A percentile compares a stretch with the other conserved stretches of the same genome.
Conservation (phyloP, 495 filamentous ascomycete species). For the Podospora conica region DNA sequence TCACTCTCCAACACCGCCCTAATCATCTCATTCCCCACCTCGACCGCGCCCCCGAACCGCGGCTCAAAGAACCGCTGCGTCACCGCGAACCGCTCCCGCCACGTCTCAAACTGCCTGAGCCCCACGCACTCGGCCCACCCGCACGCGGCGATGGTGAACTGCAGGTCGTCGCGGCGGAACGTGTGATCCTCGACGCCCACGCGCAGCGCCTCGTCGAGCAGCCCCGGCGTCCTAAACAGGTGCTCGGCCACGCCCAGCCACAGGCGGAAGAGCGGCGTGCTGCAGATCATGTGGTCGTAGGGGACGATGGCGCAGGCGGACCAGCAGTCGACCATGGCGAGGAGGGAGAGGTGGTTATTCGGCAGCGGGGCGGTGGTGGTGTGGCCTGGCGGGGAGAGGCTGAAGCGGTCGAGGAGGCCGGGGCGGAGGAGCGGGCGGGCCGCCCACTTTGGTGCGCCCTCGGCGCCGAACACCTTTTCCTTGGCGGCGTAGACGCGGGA, state of each 20-base stretch:
- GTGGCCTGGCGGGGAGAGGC: constrained; percentile 50
- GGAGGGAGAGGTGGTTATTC: constrained; percentile 86
- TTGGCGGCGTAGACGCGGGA: constrained; percentile 71
- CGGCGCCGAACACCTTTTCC: constrained; percentile 67
- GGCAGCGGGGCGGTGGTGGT: constrained; percentile 54
- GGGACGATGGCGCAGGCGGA: constrained; percentile 85
- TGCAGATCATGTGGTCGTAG: constrained; percentile 99
- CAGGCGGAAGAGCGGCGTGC: constrained; percentile 94
- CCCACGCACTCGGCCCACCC: constrained; percentile 92
- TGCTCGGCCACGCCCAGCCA: constrained; percentile 98
- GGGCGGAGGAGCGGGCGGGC: constrained; percentile 68
- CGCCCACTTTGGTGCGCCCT: constrained; percentile 40
- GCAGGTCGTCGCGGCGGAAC: constrained; percentile 85
- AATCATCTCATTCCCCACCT: constrained; percentile 94
- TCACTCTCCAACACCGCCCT: constrained; percentile 81
- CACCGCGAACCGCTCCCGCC: constrained; percentile 78
- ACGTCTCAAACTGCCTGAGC: constrained; percentile 84
- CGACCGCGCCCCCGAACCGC: constrained; percentile 75
- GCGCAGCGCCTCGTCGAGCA: constrained; percentile 78
- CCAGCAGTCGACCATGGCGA: constrained; percentile 99
- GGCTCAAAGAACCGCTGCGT: constrained; percentile 89
- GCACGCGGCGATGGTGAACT: constrained; percentile 93
- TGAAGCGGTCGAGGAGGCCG: constrained; percentile 82
- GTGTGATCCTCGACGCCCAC: constrained; percentile 83
- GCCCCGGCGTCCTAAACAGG: constrained; percentile 75